Evolutionary conservation across 2,329 filamentous ascomycete genomes (phyloP), one percentile per base, ranked within the genome.

Genomic region (Xylaria polymorpha): DNA sequence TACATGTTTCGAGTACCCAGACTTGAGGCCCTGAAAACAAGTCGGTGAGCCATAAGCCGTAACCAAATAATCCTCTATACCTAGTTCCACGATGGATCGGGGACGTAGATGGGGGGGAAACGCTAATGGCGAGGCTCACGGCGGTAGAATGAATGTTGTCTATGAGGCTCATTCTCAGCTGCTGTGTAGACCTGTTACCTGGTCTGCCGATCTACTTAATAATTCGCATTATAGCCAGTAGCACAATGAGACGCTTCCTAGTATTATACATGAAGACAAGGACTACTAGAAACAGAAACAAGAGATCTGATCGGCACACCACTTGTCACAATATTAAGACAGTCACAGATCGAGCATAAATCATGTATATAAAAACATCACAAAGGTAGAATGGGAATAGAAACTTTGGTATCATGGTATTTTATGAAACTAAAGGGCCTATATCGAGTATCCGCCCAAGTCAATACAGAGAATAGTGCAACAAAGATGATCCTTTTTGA

Each of bases 351-450:
- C 6, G 6, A 22, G 48, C 48, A 61, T 39, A 10, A 15, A 43
- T 29, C 39, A 64, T 5, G 9, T 8, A 57, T 1, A 20, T 12
- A 15, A 39, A 22, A 1, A 35, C n/a, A 43, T 63, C 61, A 72
- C 39, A 53, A 35, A 41, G 6, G 25, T 12, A 59, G n/a, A 39
- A 56, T 41, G 58, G 39, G 55, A 57, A 25, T 32, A 61, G n/a
- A 53, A 57, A 41, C 69, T 69, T 71, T 70, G 71, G 72, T 76
- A 73, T 73, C 72, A 72, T 70, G 56, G 41, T 71, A 68, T 70
- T 72, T 64, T 66, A 68, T 68, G 64, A 70, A 74, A 74, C 74
- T 74, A 67, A 69, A 72, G 64, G 66, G 74, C 72, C 74, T 74
- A 72, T 74, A 67, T 73, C 66, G 61, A 72, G 59, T 64, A 72